Conservation (phyloP, 805 yeast genomes). For the Starmerella cellae region DNA sequence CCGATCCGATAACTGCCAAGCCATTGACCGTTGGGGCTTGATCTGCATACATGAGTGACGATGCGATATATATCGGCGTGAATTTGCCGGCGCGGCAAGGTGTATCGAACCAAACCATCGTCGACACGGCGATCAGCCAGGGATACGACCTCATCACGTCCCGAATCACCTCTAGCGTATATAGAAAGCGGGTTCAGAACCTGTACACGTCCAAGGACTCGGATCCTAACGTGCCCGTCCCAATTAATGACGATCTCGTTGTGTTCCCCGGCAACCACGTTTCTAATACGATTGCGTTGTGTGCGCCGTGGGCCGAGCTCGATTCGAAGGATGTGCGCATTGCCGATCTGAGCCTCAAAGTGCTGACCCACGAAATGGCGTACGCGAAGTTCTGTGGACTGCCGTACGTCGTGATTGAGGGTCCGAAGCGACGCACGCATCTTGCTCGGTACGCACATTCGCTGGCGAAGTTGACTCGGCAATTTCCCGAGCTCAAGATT, state of each 20-base stretch:
- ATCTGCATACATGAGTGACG: constrained; percentile 4
- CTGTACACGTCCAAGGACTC: constrained; percentile 11
- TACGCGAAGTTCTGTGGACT: constrained; percentile 50
- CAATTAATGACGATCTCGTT: constrained; percentile 33
- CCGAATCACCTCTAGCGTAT: constrained; percentile 39
- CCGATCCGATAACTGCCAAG: background rate
- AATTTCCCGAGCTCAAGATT: constrained; percentile 23
- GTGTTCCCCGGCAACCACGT: constrained; percentile 34
- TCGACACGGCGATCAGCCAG: constrained; percentile 25
- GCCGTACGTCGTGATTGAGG: constrained; percentile 43
- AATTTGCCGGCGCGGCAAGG: constrained; percentile 27
- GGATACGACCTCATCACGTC: constrained; percentile 44
- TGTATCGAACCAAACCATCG: constrained; percentile 21
- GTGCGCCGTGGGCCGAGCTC: constrained; percentile 59
- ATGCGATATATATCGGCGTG: constrained; percentile 25
- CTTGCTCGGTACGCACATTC: constrained; percentile 39
- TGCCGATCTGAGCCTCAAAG: constrained; percentile 44
- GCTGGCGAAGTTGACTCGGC: constrained; percentile 27
- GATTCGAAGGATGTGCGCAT: constrained; percentile 40
- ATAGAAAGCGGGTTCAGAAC: constrained; percentile 23
- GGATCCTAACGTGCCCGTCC: constrained; percentile 18
- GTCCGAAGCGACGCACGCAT: constrained; percentile 46
- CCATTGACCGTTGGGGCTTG: background rate
- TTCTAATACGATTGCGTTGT: constrained; percentile 37
- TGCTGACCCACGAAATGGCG: constrained; percentile 43